These are phyloP conservation scores for Lipomyces chichibuensis DNA, from an alignment of 805 yeast genomes.

Conservation along the genomic window DNA sequence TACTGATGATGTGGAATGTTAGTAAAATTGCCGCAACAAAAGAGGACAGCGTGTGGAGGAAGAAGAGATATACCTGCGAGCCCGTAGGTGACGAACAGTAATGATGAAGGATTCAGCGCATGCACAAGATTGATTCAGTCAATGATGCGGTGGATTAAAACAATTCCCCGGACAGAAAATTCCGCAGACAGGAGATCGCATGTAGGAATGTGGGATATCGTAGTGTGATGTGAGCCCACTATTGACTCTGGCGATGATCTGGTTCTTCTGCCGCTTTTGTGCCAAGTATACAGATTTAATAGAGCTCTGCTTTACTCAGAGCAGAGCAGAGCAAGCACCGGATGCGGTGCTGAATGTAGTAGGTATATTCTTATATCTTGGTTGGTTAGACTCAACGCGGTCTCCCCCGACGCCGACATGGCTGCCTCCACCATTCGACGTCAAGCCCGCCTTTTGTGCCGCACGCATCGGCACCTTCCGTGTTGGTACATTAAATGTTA, in stretches of 20 bases:
- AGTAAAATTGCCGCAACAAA: background rate
- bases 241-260: background rate
- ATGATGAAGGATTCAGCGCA: background rate
- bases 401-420: background rate
- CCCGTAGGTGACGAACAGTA: background rate
- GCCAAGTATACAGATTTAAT: background rate
- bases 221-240: background rate
- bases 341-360: background rate
- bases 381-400: background rate
- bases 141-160: too few relatives aligned
- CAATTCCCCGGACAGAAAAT: too few relatives aligned
- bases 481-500: too few relatives aligned
- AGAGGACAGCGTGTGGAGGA: background rate
- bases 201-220: background rate
- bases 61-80: background rate
- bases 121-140: too few relatives aligned
- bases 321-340: background rate
- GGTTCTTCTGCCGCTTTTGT: background rate
- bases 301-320: background rate
- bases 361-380: background rate
- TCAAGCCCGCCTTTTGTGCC: background rate
- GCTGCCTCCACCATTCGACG: background rate
- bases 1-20: background rate
- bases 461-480: background rate
- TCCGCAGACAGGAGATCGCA: too few relatives aligned